phyloP scores from a whole-genome alignment of 2,329 filamentous ascomycete genomes.

The Ceratocystis cacaofunesta region DNA sequence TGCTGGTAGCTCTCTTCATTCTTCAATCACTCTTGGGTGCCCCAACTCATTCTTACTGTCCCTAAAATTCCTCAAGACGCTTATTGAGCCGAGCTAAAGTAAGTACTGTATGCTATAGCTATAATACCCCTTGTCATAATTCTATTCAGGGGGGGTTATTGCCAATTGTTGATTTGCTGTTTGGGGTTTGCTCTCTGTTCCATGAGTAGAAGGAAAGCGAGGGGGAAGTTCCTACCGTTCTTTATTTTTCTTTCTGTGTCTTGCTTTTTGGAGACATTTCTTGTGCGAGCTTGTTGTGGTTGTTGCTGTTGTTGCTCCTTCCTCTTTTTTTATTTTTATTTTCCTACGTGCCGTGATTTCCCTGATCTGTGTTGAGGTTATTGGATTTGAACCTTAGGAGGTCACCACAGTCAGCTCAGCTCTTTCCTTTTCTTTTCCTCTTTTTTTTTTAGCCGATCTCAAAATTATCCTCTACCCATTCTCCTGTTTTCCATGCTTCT shows the following conservation, averaged over 20 bases:
- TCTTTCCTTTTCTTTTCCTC: background rate
- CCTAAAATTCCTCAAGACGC: background rate
- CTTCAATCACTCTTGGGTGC: background rate
- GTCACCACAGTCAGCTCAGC: background rate
- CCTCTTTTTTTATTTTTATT: background rate
- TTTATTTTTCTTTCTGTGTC: background rate
- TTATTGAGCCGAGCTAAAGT: background rate
- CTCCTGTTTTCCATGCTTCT: background rate
- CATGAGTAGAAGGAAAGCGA: background rate
- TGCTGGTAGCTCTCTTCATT: background rate
- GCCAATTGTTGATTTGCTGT: background rate
- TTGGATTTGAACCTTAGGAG: background rate
- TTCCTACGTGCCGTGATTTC: background rate
- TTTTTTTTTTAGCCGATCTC: background rate
- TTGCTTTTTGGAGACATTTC: background rate
- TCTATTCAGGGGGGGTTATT: background rate
- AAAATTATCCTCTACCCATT: background rate
- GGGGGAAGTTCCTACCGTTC: background rate
- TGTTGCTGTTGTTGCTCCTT: background rate
- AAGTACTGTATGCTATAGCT: background rate
- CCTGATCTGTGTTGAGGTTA: background rate
- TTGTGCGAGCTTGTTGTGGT: background rate
- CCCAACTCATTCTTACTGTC: background rate
- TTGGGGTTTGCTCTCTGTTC: background rate
- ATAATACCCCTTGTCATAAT: background rate